phyloP scores from a whole-genome alignment of 2,329 filamentous ascomycete genomes.

The Colletotrichum sp. region DNA sequence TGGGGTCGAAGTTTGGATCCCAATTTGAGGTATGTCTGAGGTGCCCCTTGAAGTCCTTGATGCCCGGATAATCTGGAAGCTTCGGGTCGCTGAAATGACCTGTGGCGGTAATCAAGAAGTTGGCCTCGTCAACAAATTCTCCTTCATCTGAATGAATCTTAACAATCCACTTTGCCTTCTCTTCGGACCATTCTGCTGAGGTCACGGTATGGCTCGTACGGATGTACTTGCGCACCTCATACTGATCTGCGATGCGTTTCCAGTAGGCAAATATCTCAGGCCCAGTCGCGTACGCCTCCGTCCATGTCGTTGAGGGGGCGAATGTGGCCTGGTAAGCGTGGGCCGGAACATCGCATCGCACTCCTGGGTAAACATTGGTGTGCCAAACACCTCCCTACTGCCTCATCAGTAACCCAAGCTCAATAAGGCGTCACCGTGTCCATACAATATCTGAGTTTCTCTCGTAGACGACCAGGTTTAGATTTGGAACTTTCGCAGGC shows the following conservation, averaged over 20 bases:
- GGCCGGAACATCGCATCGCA: neutral
- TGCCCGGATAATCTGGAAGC: neutral
- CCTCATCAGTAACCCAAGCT: neutral
- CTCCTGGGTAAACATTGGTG: neutral
- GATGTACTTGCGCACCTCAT: neutral
- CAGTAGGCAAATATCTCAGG: neutral
- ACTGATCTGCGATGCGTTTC: neutral
- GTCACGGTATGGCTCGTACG: neutral
- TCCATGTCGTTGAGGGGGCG: neutral
- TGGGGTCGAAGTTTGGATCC: neutral
- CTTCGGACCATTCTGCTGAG: neutral
- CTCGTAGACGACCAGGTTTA: neutral
- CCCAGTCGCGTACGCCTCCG: neutral
- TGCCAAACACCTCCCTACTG: neutral
- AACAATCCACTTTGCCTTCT: neutral
- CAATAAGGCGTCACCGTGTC: fast-evolving
- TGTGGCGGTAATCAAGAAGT: neutral
- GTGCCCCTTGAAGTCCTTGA: neutral
- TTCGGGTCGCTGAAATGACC: neutral
- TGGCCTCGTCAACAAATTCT: neutral
- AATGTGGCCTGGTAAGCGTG: neutral
- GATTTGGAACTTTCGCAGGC: neutral
- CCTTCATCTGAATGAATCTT: neutral
- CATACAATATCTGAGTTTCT: neutral
- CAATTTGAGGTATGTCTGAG: neutral